These are phyloP conservation scores for Diutina mesorugosa DNA, from an alignment of 1,139 yeast genomes.

Conservation along the genomic window DNA sequence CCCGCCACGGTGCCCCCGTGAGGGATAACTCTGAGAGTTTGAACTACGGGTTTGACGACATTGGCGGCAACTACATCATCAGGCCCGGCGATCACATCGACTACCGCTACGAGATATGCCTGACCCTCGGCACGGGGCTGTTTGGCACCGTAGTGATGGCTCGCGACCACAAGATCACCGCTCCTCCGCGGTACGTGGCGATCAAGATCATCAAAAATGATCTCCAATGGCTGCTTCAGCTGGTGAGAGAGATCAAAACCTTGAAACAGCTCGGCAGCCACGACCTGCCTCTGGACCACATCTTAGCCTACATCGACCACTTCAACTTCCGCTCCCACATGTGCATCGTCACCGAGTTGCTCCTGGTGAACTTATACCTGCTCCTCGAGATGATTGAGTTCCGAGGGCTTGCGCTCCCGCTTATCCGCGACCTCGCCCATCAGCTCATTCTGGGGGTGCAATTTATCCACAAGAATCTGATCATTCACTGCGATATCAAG, in stretches of 20 bases:
- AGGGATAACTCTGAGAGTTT: conserved; percentile 16
- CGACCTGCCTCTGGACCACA: conserved; percentile 15
- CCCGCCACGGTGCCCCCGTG: conserved; percentile 24
- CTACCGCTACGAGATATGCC: conserved; percentile 54
- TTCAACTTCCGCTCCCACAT: conserved; percentile 75
- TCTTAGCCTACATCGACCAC: conserved; percentile 51
- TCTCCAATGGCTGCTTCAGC: conserved; percentile 65
- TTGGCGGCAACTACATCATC: conserved; percentile 47
- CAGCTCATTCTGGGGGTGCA: conserved; percentile 49
- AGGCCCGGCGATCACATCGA: conserved; percentile 60
- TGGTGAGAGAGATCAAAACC: conserved; percentile 65
- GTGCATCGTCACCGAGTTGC: conserved; percentile 66
- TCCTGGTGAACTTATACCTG: conserved; percentile 59
- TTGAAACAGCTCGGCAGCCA: conserved; percentile 28
- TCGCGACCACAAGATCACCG: conserved; percentile 43
- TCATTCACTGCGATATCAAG: conserved; percentile 74
- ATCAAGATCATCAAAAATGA: conserved; percentile 68
- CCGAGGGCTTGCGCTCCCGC: conserved; percentile 42
- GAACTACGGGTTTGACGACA: conserved; percentile 69
- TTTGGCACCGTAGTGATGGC: conserved; percentile 74
- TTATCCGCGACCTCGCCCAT: conserved; percentile 36
- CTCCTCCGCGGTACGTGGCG: conserved; percentile 35
- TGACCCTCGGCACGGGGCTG: conserved; percentile 63
- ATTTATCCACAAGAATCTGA: conserved; percentile 41
- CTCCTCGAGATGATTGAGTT: conserved; percentile 48